A percentile compares a stretch with the other conserved stretches of the same genome.
Conservation (phyloP, 139 green algal genomes). For the Deuterostichococcus epilithicus region DNA sequence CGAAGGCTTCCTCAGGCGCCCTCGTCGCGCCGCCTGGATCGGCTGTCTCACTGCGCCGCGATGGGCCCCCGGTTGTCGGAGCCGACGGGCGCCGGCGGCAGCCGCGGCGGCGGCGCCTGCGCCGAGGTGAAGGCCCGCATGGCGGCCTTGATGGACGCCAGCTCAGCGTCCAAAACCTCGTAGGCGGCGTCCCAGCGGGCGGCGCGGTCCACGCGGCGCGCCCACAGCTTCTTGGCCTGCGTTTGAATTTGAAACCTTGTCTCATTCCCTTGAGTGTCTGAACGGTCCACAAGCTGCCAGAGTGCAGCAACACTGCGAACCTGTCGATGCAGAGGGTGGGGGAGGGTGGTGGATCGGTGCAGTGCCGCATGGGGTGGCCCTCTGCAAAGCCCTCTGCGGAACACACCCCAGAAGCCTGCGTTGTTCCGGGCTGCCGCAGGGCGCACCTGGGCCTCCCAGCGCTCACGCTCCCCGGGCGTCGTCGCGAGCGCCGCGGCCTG, state of each 20-base stretch:
- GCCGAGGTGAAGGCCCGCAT: constrained; percentile 22
- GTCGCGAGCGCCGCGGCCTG: not conserved
- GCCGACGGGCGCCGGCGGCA: not conserved
- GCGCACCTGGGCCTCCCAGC: not conserved
- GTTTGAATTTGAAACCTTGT: not conserved
- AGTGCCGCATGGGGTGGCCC: not conserved
- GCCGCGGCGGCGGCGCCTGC: constrained; percentile 1
- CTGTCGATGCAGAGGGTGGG: too few relatives aligned
- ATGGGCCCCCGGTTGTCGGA: not conserved
- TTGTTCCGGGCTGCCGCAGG: too few relatives aligned
- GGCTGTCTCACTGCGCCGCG: not conserved
- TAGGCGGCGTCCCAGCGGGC: constrained; percentile 30
- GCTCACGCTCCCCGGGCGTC: not conserved
- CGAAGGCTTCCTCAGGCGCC: too few relatives aligned
- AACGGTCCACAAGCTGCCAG: too few relatives aligned
- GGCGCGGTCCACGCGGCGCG: not conserved
- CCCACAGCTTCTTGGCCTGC: constrained; percentile 14
- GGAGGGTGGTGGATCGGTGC: too few relatives aligned
- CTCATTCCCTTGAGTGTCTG: too few relatives aligned
- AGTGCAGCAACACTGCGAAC: too few relatives aligned
- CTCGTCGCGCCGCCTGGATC: too few relatives aligned
- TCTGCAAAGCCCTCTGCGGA: not conserved
- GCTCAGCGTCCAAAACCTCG: constrained; percentile 25
- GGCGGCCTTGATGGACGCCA: constrained; percentile 14
- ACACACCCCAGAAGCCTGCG: too few relatives aligned